A percentile compares a stretch with the other conserved stretches of the same genome.
Evolutionary conservation across 202 grass and related monocot species (phyloP).

Genomic region (Panicum virgatum): DNA sequence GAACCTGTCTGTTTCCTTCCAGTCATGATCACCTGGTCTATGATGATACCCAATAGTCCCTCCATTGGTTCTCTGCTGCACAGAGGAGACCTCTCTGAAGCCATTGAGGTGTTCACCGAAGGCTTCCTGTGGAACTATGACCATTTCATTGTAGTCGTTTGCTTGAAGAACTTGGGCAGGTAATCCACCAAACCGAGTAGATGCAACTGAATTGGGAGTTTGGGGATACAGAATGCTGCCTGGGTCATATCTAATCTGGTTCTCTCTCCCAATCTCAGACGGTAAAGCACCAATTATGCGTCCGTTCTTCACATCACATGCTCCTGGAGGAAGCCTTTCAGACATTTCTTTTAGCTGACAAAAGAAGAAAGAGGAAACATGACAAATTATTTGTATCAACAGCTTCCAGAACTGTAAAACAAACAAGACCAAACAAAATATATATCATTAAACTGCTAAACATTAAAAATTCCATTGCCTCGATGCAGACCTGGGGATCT

Average conservation of each 20-base stretch:
- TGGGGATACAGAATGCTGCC: slow-evolving; percentile 28
- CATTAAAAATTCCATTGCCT: neutral
- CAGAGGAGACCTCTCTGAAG: slow-evolving; percentile 45
- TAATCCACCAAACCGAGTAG: slow-evolving; percentile 34
- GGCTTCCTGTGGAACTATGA: slow-evolving; percentile 13
- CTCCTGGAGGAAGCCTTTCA: slow-evolving; percentile 67
- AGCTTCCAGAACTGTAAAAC: neutral
- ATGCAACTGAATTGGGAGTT: slow-evolving; percentile 1
- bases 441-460: neutral
- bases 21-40: slow-evolving; percentile 58
- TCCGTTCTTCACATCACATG: slow-evolving; percentile 44
- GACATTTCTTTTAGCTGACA: slow-evolving; percentile 89
- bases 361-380: neutral
- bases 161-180: slow-evolving; percentile 36
- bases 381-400: neutral
- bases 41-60: slow-evolving; percentile 17
- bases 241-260: slow-evolving; percentile 38
- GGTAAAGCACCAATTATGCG: slow-evolving; percentile 4
- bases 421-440: neutral
- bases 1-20: slow-evolving; percentile 57
- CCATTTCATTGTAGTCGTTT: slow-evolving; percentile 33
- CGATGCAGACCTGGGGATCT: neutral
- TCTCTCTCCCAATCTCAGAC: slow-evolving; percentile 43
- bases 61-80: slow-evolving; percentile 41
- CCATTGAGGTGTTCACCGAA: slow-evolving; percentile 9